A percentile compares a stretch with the other conserved stretches of the same genome.
Conservation (phyloP, 2,329 filamentous ascomycete species). For the Diaporthe citri region DNA sequence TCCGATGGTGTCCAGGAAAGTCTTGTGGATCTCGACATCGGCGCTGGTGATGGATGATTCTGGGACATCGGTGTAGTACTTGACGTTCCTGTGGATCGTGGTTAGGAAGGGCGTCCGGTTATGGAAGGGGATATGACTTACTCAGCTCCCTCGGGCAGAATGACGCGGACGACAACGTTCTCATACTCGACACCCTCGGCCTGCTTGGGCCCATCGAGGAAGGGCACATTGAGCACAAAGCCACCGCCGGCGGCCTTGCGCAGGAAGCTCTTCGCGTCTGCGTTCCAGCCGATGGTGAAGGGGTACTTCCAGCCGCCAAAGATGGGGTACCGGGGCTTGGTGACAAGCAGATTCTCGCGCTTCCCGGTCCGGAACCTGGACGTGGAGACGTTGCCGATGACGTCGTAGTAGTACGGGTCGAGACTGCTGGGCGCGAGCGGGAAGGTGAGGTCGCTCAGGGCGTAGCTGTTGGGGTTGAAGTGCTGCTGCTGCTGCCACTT, state of each 20-base stretch:
- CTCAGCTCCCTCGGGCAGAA: constrained; percentile 92
- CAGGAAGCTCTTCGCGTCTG: constrained; percentile 82
- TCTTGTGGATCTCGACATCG: constrained; percentile 76
- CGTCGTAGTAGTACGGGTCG: constrained; percentile 94
- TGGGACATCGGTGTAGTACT: constrained; percentile 81
- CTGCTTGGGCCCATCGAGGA: constrained; percentile 92
- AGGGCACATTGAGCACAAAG: constrained; percentile 91
- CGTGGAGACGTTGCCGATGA: constrained; percentile 97
- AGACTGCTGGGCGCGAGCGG: constrained; percentile 83
- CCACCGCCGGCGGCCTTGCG: constrained; percentile 74
- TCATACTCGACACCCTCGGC: constrained; percentile 89
- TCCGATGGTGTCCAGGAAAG: constrained; percentile 93
- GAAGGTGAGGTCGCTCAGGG: constrained; percentile 85
- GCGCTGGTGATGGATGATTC: constrained; percentile 70
- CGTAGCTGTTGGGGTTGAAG: constrained; percentile 81
- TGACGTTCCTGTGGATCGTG: constrained; percentile 77
- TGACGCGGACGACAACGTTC: constrained; percentile 81
- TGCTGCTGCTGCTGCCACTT: constrained; percentile 80
- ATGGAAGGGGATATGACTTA: constrained; percentile 59
- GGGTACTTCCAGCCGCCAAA: constrained; percentile 99
- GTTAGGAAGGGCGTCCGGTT: constrained; percentile 44
- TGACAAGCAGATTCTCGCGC: constrained; percentile 85
- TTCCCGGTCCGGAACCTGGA: constrained; percentile 84
- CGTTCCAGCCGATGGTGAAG: constrained; percentile 97
- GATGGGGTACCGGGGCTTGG: constrained; percentile 94